Evolutionary conservation across 495 filamentous ascomycete species (phyloP).

Genomic region (Pyrenula aspistea): DNA sequence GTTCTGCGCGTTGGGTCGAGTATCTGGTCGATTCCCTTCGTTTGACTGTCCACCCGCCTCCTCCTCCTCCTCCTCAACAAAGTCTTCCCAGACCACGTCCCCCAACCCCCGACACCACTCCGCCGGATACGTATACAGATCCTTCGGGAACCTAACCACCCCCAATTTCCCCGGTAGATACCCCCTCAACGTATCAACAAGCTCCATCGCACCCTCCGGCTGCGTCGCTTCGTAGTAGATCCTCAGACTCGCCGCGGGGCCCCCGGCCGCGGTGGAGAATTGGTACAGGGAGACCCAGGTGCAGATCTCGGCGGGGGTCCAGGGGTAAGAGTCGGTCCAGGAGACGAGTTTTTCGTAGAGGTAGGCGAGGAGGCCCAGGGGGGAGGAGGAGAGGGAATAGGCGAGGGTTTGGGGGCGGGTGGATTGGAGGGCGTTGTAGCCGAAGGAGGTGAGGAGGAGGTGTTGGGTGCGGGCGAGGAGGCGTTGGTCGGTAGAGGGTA

Average conservation of each 20-base stretch:
- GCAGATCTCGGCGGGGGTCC: slow-evolving; percentile 56
- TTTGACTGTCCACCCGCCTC: slow-evolving; percentile 21
- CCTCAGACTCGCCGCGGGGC: slow-evolving; percentile 31
- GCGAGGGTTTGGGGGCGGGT: slow-evolving; percentile 56
- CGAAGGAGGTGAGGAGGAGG: slow-evolving; percentile 39
- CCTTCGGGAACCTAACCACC: slow-evolving; percentile 29
- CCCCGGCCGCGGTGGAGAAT: slow-evolving; percentile 36
- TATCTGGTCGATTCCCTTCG: no score
- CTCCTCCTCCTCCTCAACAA: background rate
- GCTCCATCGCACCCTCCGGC: slow-evolving; percentile 3
- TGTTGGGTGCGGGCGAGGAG: slow-evolving; percentile 32
- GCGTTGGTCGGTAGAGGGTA: slow-evolving; percentile 17
- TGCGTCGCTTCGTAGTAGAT: slow-evolving; percentile 39
- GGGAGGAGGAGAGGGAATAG: slow-evolving; percentile 43
- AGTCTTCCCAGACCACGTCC: slow-evolving; percentile 17
- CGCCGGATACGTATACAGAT: slow-evolving; percentile 27
- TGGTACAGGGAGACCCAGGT: slow-evolving; percentile 48
- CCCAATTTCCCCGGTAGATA: slow-evolving; percentile 26
- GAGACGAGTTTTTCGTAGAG: slow-evolving; percentile 60
- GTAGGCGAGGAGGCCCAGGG: slow-evolving; percentile 51
- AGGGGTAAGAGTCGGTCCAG: slow-evolving; percentile 54
- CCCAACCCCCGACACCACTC: slow-evolving; percentile 28
- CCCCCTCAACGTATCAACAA: slow-evolving; percentile 4
- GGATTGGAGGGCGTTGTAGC: slow-evolving; percentile 41
- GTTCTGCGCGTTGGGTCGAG: no score